Base-by-base conservation (phyloP, 345 rosid species). In the Passiflora organensis region DNA sequence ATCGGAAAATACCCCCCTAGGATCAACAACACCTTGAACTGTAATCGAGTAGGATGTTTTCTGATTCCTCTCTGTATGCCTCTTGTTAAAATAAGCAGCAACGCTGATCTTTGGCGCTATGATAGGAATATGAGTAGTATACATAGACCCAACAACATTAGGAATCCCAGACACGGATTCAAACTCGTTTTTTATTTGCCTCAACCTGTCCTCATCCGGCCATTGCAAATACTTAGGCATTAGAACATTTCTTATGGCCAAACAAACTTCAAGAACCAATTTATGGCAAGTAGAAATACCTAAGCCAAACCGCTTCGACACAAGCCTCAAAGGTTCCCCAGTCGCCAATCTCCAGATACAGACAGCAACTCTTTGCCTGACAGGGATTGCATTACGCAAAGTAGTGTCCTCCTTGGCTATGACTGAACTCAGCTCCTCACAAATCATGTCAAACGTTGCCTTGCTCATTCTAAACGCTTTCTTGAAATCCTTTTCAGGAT, bases 341-440 rank as follows among this genome's bases (percentile, higher is more conserved):
- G 95, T 87, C 1, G 91, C 95, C 48, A 91, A 55, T 64, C 98
- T 69, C 96, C 96, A 91, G 24, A 91, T 65, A 28, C 98, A 91
- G 17, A 88, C 98, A 12, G 98, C 98, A 20, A 91, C 96, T 47
- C 98, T 72, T 51, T 91, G 98, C 63, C 82, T 67, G 44, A 88
- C 98, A 0, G 98, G 98, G 52, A 91, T 88, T 1, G 98, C 98
- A 71, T 69, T 82, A 16, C 98, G 65, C 38, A 91, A 56, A 9
- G 95, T 76, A 1, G 98, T 91, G 62, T 90, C 95, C 66, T 90
- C 97, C 56, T 90, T 90, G 1, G 91, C 95, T 23, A 87, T 84
- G 21, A 64, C 86, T 0, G 97, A 81, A 56, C 77, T 85, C n/a
- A 90, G 72, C 69, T 85, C 94, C 0, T 90, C 91, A 59, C 97